phyloP scores from a whole-genome alignment of 1,284 basidiomycete genomes.

The Apiotrichum mycotoxinovorans region DNA sequence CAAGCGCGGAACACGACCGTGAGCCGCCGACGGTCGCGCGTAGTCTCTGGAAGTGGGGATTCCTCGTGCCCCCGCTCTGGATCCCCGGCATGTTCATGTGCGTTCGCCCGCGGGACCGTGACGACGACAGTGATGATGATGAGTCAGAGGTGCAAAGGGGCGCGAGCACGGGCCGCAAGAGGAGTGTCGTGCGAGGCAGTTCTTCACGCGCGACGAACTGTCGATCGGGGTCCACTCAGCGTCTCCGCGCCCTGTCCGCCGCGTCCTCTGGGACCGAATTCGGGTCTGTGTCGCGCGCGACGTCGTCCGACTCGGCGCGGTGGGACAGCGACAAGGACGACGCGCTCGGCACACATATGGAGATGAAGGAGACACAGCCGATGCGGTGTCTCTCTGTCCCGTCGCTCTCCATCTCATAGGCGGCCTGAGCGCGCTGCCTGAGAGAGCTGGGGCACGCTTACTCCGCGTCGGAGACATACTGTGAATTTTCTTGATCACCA shows the following conservation, averaged over 20 bases:
- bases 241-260: too few relatives aligned
- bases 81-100: conserved; percentile 40
- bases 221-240: too few relatives aligned
- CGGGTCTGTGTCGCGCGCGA: conserved; percentile 35
- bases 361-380: conserved; percentile 38
- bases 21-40: conserved; percentile 43
- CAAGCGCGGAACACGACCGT: not conserved
- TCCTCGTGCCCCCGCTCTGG: conserved; percentile 42
- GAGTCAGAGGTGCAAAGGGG: not conserved
- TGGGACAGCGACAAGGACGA: conserved; percentile 32
- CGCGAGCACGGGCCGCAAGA: not conserved
- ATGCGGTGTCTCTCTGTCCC: conserved; percentile 12
- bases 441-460: too few relatives aligned
- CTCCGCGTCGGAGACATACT: too few relatives aligned
- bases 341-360: too few relatives aligned
- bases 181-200: too few relatives aligned
- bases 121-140: not conserved
- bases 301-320: conserved; percentile 4
- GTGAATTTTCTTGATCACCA: too few relatives aligned
- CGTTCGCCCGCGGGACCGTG: not conserved
- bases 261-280: not conserved
- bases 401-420: too few relatives aligned
- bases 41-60: conserved; percentile 42
- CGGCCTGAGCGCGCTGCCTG: too few relatives aligned
- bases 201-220: too few relatives aligned